Evolutionary conservation across 257 asterid genomes (phyloP), one percentile per base, ranked within the genome.

Genomic region (Petrea volubilis): DNA sequence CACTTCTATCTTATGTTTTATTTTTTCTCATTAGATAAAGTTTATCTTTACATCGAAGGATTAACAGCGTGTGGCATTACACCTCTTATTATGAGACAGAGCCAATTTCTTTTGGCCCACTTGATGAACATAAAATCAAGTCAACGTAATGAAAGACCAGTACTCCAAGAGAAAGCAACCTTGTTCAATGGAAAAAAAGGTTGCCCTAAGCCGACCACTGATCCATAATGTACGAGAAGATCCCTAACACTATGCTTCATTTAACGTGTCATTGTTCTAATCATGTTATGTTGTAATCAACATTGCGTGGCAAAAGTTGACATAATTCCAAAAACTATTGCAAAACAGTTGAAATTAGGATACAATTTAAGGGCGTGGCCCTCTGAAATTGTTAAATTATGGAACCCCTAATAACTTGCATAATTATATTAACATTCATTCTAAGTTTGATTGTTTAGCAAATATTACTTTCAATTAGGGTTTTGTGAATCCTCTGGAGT

Each of bases 191-290:
- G 12, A 15, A 46, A 67, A 24, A 15, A 56, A 31, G 7, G 25
- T 55, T 1, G 21, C 31, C 66, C 73, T 58, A 64, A 70, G 60
- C 74, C 75, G 43, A 70, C 67, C 78, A 74, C 40, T 40, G 14
- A 28, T 49, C 47, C 51, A 29, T 20, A 50, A 66, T 29, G 28
- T 3, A 38, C 43, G 43, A 34, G 75, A 60, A 70, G 74, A 79
- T 56, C 76, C 57, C 50, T 13, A 68, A 34, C 52, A 71, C 55
- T 53, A 67, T 76, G 68, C 50, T 52, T 62, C 58, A 34, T 71
- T 61, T 38, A 46, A 64, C 47, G 64, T 52, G 59, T 52, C 71
- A 60, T 44, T 68, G 49, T 68, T 18, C 41, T 44, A 53, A 41
- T 67, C 52, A 68, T 72, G 76, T 38, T 14, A 71, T 41, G 43